A percentile compares a stretch with the other conserved stretches of the same genome.
phyloP scores from a whole-genome alignment of 495 filamentous ascomycete genomes.

The Corynascus novoguineensis region DNA sequence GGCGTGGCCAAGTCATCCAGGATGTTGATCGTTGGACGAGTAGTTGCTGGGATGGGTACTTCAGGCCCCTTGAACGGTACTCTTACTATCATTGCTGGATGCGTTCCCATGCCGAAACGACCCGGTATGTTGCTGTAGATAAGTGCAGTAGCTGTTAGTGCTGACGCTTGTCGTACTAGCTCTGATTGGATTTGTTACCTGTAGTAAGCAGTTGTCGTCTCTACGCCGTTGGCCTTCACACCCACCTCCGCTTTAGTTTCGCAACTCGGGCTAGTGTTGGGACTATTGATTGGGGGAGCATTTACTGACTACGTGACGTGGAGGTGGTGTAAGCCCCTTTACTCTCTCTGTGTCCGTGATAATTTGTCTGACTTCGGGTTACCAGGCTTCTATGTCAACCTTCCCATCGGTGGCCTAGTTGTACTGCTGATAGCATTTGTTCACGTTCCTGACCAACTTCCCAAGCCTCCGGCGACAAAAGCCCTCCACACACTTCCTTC shows the following conservation, averaged over 20 bases:
- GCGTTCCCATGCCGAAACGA: too few relatives aligned
- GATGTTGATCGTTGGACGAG: constrained; percentile 48
- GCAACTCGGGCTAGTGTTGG: constrained; percentile 60
- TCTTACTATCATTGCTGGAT: constrained; percentile 26
- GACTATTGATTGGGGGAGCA: constrained; percentile 52
- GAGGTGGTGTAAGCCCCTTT: constrained; percentile 39
- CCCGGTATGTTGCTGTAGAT: too few relatives aligned
- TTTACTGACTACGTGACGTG: constrained; percentile 48
- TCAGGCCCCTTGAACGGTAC: constrained; percentile 29
- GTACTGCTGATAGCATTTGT: constrained; percentile 49
- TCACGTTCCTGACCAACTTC: constrained; percentile 38
- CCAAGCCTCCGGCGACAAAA: constrained; percentile 25
- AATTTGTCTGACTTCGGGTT: neutral
- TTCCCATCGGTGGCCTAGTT: constrained; percentile 59
- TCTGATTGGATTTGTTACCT: too few relatives aligned
- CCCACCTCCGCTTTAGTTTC: too few relatives aligned
- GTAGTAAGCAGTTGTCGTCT: too few relatives aligned
- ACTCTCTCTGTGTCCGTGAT: neutral
- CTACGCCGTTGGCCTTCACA: too few relatives aligned
- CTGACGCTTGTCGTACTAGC: too few relatives aligned
- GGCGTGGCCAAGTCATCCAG: constrained; percentile 42
- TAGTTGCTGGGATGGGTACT: constrained; percentile 44
- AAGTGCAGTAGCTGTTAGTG: too few relatives aligned
- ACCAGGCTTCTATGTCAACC: constrained; percentile 57
- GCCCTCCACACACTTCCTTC: neutral